Percentiles rank a stretch among this genome's conserved stretches.
Conservation (phyloP, 345 rosid genomes). For the Excoecaria cochinchinensis region DNA sequence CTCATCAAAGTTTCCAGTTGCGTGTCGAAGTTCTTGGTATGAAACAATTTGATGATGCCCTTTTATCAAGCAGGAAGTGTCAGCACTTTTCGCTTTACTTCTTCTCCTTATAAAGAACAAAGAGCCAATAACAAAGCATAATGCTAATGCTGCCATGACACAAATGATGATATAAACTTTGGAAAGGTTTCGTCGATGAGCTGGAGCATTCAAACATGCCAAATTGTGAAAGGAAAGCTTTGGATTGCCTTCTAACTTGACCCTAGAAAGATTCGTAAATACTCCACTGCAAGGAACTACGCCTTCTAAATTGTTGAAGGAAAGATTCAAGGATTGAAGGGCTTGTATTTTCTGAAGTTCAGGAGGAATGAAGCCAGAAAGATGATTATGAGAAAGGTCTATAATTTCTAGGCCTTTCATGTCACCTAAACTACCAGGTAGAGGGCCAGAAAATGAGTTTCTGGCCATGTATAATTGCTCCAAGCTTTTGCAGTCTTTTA, state of each 20-base stretch:
- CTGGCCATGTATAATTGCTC: constrained; percentile 41
- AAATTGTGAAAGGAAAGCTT: constrained; percentile 29
- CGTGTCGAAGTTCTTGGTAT: constrained; percentile 43
- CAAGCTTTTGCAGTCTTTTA: constrained; percentile 45
- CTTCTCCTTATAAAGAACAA: constrained; percentile 27
- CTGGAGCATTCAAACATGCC: constrained; percentile 17
- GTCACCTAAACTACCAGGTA: constrained; percentile 35
- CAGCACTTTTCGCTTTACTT: constrained; percentile 3
- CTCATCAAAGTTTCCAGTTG: constrained; percentile 37
- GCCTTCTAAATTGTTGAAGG: constrained; percentile 51
- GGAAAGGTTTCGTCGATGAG: constrained; percentile 12
- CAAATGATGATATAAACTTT: constrained; percentile 21
- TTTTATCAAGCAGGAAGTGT: constrained; percentile 9
- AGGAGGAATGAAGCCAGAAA: constrained; percentile 47
- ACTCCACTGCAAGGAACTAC: constrained; percentile 30
- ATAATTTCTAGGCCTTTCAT: constrained; percentile 42
- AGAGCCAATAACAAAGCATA: constrained; percentile 16
- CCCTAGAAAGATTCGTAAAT: constrained; percentile 31
- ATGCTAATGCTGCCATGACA: constrained; percentile 8
- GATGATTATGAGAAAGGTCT: constrained; percentile 46
- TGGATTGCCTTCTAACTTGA: constrained; percentile 21
- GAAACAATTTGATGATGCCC: constrained; percentile 35
- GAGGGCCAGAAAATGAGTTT: constrained; percentile 40
- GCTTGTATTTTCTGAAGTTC: constrained; percentile 36
- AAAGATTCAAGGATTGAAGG: constrained; percentile 44